Conservation (phyloP, 2,329 filamentous ascomycete species). For the Talaromyces sp. region DNA sequence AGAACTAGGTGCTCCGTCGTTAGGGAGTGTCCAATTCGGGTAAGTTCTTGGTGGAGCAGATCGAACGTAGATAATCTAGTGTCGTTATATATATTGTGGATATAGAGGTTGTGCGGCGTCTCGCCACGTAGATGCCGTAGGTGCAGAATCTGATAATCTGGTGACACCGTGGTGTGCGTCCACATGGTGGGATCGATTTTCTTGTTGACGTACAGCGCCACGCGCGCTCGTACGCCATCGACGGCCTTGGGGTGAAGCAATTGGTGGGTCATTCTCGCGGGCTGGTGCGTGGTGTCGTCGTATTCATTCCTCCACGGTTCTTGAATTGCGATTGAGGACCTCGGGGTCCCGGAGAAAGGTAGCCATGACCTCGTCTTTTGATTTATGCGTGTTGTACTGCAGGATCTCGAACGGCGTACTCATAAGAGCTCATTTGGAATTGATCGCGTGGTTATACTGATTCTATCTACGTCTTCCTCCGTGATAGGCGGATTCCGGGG, state of each 20-base stretch:
- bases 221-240: background rate
- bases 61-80: background rate
- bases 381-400: slow-evolving; percentile 21
- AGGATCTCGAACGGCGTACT: background rate
- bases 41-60: background rate
- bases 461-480: background rate
- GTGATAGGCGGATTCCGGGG: too few relatives aligned
- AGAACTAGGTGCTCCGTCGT: background rate
- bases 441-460: background rate
- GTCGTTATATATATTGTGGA: slow-evolving; percentile 1
- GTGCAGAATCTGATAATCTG: background rate
- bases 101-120: background rate
- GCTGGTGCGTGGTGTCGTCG: slow-evolving; percentile 24
- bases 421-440: background rate
- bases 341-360: slow-evolving; percentile 20
- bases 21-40: background rate
- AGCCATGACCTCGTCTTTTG: slow-evolving; percentile 8
- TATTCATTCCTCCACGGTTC: slow-evolving; percentile 26
- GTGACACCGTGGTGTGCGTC: background rate
- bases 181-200: background rate
- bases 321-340: slow-evolving; percentile 24
- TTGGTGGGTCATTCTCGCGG: slow-evolving; percentile 21
- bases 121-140: background rate
- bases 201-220: background rate
- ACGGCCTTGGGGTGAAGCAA: slow-evolving; percentile 20